Evolutionary conservation across 2,329 filamentous ascomycete genomes (phyloP).

Genomic region (Phialemonium atrogriseum): DNA sequence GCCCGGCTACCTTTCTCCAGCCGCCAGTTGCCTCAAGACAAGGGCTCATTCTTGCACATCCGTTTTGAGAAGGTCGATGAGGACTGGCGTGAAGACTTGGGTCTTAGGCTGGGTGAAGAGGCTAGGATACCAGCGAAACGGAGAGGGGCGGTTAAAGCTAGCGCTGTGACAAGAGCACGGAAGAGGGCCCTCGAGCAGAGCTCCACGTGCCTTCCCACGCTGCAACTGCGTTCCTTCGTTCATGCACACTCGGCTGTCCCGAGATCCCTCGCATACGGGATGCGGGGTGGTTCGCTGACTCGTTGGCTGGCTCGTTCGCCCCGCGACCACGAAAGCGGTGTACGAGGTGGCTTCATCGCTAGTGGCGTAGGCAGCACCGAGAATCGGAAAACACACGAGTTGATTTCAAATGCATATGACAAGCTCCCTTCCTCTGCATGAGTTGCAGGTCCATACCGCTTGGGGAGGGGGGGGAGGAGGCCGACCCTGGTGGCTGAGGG

Average conservation of each 20-base stretch:
- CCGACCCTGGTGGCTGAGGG: too few species aligned
- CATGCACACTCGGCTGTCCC: not conserved
- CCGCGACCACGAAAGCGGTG: too few species aligned
- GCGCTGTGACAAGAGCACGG: not conserved
- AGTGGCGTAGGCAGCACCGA: too few species aligned
- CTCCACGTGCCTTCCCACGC: not conserved
- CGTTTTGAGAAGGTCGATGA: slow-evolving; percentile 2
- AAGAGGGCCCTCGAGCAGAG: not conserved
- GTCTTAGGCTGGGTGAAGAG: not conserved
- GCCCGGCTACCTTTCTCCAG: not conserved
- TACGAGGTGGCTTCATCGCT: too few species aligned
- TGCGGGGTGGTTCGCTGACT: too few species aligned
- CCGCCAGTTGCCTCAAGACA: slow-evolving; percentile 1
- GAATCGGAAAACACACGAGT: too few species aligned
- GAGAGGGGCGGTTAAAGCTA: slow-evolving; percentile 1
- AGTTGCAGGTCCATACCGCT: too few species aligned
- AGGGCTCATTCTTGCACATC: not conserved
- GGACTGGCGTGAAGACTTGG: not conserved
- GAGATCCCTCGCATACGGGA: too few species aligned
- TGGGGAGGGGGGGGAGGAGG: too few species aligned
- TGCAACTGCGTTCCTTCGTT: not conserved
- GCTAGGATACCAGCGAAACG: slow-evolving; percentile 1
- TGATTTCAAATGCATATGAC: too few species aligned
- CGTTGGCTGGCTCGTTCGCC: too few species aligned
- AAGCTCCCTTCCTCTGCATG: too few species aligned